Percentiles rank a stretch among this genome's conserved stretches.
Evolutionary conservation across 2,329 filamentous ascomycete species (phyloP).

Genomic region (Calonectria pteridis): DNA sequence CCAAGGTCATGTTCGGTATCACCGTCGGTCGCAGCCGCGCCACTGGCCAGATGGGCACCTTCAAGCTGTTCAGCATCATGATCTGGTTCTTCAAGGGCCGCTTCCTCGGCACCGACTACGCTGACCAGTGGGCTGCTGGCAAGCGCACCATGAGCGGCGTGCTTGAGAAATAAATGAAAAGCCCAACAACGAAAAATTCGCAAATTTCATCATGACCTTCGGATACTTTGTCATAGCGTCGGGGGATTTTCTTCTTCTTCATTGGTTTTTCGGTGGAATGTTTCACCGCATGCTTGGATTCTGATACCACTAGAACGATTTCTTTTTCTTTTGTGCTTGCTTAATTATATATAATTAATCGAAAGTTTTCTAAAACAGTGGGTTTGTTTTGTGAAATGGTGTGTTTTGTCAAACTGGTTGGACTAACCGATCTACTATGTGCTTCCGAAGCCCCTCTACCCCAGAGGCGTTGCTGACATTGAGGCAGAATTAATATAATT

Average conservation of each 20-base stretch:
- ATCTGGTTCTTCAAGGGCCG: conserved; percentile 56
- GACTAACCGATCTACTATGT: neutral
- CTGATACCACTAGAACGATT: conserved; percentile 21
- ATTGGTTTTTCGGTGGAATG: neutral
- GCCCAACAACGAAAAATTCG: neutral
- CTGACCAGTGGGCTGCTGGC: conserved; percentile 47
- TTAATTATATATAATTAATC: conserved; percentile 11
- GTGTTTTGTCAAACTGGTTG: neutral
- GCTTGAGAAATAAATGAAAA: conserved; percentile 48
- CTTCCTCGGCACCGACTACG: conserved; percentile 52
- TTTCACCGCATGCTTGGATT: neutral
- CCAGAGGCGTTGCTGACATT: neutral
- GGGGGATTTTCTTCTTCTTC: conserved; percentile 10
- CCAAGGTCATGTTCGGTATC: conserved; percentile 50
- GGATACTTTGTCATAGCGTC: conserved; percentile 6
- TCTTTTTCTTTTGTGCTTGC: neutral
- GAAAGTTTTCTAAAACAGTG: neutral
- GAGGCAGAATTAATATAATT: neutral
- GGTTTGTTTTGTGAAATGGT: neutral
- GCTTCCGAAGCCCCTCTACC: neutral
- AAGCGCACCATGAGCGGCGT: conserved; percentile 48
- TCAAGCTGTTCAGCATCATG: conserved; percentile 54
- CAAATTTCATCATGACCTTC: neutral
- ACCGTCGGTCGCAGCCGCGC: conserved; percentile 56
- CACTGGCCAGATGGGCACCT: conserved; percentile 53